Conservation (phyloP, 2,329 filamentous ascomycete species). For the Thelonectria discophora region DNA sequence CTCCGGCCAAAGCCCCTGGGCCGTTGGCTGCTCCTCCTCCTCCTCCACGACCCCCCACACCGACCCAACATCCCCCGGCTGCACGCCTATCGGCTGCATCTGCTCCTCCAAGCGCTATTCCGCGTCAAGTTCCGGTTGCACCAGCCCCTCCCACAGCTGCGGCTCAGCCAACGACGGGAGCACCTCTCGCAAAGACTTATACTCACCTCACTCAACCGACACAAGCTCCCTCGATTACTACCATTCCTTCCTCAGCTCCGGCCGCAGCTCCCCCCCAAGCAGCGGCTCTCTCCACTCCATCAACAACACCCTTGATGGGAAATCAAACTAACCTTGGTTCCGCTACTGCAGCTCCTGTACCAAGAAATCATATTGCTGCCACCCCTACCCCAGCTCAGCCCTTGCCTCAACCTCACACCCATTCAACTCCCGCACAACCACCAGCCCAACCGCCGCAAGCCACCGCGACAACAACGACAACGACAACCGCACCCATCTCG, state of each 20-base stretch:
- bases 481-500: background rate
- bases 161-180: background rate
- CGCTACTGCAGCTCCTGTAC: background rate
- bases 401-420: background rate
- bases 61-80: background rate
- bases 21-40: conserved; percentile 3
- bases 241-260: background rate
- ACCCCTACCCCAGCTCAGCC: background rate
- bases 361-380: background rate
- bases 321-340: too few species aligned
- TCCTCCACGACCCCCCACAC: conserved; percentile 2
- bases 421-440: background rate
- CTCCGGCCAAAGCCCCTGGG: background rate
- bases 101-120: background rate
- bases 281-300: background rate
- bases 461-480: background rate
- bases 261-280: background rate
- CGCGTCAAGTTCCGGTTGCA: background rate
- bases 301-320: too few species aligned
- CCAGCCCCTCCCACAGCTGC: background rate
- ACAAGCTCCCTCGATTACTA: background rate
- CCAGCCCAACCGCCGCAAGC: background rate
- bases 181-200: background rate
- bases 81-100: background rate
- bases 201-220: too few species aligned